Conservation (phyloP, 805 yeast genomes). For the Grigorovia transvaalensis region DNA sequence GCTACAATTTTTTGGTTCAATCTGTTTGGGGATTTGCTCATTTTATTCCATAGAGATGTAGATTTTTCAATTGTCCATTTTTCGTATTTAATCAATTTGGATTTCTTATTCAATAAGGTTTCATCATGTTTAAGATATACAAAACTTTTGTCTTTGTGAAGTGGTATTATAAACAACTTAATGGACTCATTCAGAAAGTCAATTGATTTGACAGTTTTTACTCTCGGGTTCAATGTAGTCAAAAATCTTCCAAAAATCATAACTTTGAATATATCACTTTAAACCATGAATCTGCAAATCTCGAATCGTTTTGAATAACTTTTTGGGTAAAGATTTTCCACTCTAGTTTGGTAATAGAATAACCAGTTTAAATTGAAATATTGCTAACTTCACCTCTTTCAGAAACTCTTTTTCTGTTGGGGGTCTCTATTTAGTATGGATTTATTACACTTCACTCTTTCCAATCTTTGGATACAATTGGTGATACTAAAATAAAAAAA, state of each 20-base stretch:
- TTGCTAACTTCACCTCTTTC: too few relatives aligned
- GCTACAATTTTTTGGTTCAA: constrained; percentile 52
- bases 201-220: background rate
- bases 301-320: too few relatives aligned
- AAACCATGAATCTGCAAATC: too few relatives aligned
- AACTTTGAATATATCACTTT: background rate
- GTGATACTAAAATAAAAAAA: too few relatives aligned
- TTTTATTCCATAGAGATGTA: constrained; percentile 48
- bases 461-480: too few relatives aligned
- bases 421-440: too few relatives aligned
- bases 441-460: too few relatives aligned
- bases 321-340: too few relatives aligned
- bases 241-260: background rate
- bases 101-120: constrained; percentile 25
- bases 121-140: constrained; percentile 56
- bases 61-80: constrained; percentile 41
- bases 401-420: too few relatives aligned
- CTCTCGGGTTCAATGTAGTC: background rate
- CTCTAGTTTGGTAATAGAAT: too few relatives aligned
- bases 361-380: too few relatives aligned
- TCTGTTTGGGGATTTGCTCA: constrained; percentile 43
- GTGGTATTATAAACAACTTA: constrained; percentile 60
- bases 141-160: constrained; percentile 51
- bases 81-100: constrained; percentile 33
- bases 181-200: constrained; percentile 32